These are phyloP conservation scores for Hyphodiscus hymeniophilus DNA, from an alignment of 495 filamentous ascomycete genomes.

Conservation along the genomic window DNA sequence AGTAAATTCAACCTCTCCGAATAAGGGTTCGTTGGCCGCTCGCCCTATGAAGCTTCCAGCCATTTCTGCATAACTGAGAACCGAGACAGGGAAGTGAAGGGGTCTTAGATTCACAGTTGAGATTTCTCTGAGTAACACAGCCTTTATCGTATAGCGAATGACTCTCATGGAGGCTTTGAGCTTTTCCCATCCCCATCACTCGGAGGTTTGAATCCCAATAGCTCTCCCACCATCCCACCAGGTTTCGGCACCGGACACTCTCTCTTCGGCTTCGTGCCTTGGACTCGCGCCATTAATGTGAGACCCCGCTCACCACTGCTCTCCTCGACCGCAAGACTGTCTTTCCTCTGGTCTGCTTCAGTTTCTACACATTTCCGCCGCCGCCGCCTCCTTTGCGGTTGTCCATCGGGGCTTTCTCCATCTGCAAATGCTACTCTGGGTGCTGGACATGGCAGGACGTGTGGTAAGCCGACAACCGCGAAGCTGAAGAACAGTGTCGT, in stretches of 20 bases:
- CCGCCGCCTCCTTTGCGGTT: conserved; percentile 40
- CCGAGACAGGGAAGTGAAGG: no score
- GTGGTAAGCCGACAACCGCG: conserved; percentile 83
- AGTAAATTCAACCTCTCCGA: no score
- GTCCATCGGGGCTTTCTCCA: conserved; percentile 43
- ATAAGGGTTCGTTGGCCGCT: no score
- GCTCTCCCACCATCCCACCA: conserved; percentile 59
- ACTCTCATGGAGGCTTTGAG: conserved; percentile 18
- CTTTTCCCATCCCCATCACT: conserved; percentile 12
- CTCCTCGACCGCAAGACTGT: conserved; percentile 3
- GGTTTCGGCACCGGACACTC: conserved; percentile 86
- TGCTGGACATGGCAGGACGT: conserved; percentile 88
- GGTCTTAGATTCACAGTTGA: no score
- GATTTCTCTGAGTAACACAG: no score
- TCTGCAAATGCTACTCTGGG: conserved; percentile 68
- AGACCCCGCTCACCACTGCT: conserved; percentile 31
- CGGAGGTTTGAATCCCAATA: conserved; percentile 55
- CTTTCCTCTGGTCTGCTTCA: conserved; percentile 5
- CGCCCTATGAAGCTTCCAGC: no score
- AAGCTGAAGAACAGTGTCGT: conserved; percentile 89
- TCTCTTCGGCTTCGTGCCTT: conserved; percentile 26
- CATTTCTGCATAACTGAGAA: no score
- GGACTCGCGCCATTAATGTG: conserved; percentile 1
- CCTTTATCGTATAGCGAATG: no score
- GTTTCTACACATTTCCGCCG: conserved; percentile 16